A percentile compares a stretch with the other conserved stretches of the same genome.
These are phyloP conservation scores for Pichia inconspicua DNA, from an alignment of 1,139 yeast genomes.

Conservation along the genomic window DNA sequence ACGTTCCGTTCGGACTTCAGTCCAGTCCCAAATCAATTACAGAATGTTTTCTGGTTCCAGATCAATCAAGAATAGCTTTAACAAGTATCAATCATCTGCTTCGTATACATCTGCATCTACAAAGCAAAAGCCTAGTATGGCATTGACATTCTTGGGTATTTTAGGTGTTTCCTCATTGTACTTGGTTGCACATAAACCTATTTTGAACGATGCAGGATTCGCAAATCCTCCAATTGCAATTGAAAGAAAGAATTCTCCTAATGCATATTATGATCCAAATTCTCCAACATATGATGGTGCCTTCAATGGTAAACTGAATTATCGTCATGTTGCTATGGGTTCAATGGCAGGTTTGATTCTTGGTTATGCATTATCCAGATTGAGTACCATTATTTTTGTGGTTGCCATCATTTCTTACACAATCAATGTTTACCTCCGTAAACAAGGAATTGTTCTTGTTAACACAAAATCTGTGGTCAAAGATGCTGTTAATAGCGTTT, in stretches of 20 bases:
- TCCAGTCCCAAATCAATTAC: slow-evolving; percentile 9
- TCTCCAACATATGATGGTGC: slow-evolving; percentile 25
- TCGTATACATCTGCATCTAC: not conserved
- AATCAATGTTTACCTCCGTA: slow-evolving; percentile 43
- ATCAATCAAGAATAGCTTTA: not conserved
- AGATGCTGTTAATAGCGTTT: slow-evolving; percentile 38
- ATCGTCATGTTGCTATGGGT: slow-evolving; percentile 62
- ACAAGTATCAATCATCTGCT: not conserved
- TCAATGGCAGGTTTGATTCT: slow-evolving; percentile 56
- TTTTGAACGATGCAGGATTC: slow-evolving; percentile 18
- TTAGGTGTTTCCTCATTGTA: slow-evolving; percentile 13
- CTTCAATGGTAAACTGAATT: slow-evolving; percentile 41
- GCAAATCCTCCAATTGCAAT: slow-evolving; percentile 8
- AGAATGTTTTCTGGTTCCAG: slow-evolving; percentile 4
- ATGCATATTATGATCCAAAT: slow-evolving; percentile 11
- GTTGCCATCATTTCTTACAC: slow-evolving; percentile 43
- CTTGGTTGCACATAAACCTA: slow-evolving; percentile 11
- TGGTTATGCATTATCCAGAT: slow-evolving; percentile 61
- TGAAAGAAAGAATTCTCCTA: slow-evolving; percentile 7
- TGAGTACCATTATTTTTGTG: slow-evolving; percentile 51
- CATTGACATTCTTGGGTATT: slow-evolving; percentile 14
- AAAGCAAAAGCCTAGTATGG: slow-evolving; percentile 8
- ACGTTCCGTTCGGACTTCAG: slow-evolving; percentile 1
- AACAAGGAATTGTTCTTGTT: slow-evolving; percentile 46
- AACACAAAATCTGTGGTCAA: slow-evolving; percentile 39